A percentile compares a stretch with the other conserved stretches of the same genome.
Evolutionary conservation across 805 yeast genomes (phyloP).

Genomic region (Starmerella scarabaei): DNA sequence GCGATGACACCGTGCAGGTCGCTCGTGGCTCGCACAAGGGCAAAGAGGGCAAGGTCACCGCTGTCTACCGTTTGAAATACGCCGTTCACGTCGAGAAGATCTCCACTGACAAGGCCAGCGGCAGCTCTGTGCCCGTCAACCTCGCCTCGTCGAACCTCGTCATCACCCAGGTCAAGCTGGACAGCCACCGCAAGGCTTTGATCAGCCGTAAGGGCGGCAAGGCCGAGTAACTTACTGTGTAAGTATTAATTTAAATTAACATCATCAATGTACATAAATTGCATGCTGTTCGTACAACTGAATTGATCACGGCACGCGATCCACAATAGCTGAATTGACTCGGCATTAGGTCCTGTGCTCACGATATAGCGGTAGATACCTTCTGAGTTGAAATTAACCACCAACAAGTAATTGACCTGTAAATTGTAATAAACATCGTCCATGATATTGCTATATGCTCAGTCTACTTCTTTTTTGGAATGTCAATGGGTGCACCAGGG

Average conservation of each 20-base stretch:
- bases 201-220: slow-evolving; percentile 93
- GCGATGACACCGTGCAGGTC: slow-evolving; percentile 88
- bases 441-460: no score
- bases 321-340: no score
- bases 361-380: no score
- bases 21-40: slow-evolving; percentile 99
- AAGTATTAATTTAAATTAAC: not conserved
- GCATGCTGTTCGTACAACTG: no score
- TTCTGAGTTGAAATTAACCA: no score
- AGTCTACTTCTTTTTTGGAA: slow-evolving; percentile 16
- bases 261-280: not conserved
- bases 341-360: no score
- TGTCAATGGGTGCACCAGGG: slow-evolving; percentile 66
- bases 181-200: slow-evolving; percentile 97
- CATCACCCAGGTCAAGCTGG: slow-evolving; percentile 95
- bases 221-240: slow-evolving; percentile 45
- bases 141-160: slow-evolving; percentile 98
- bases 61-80: slow-evolving; percentile 98
- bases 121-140: slow-evolving; percentile 94
- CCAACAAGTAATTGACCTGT: no score
- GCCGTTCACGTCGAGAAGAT: slow-evolving; percentile 94
- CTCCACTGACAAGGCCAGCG: slow-evolving; percentile 94
- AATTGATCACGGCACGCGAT: no score
- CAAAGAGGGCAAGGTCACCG: slow-evolving; percentile 94
- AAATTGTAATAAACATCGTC: no score